Evolutionary conservation across 208 protist genomes (phyloP).

Genomic region (Crithidia mellificae): DNA sequence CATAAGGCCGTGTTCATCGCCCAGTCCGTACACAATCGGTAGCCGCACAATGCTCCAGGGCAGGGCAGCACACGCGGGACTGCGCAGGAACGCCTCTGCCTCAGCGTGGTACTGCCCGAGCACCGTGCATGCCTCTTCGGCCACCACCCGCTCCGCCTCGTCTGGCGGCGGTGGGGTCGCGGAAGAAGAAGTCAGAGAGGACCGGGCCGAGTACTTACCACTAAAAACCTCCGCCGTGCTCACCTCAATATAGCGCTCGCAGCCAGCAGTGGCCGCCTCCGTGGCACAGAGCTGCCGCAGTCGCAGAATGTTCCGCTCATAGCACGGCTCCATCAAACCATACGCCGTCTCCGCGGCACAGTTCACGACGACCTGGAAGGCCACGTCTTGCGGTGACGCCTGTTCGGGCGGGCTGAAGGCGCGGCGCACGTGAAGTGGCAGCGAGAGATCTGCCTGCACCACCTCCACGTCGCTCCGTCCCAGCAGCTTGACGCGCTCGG

Average conservation of each 20-base stretch:
- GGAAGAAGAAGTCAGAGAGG: background rate
- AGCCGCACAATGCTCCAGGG: constrained; percentile 85
- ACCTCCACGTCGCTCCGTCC: constrained; percentile 63
- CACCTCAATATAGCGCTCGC: constrained; percentile 86
- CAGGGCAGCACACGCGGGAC: constrained; percentile 38
- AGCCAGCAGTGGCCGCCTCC: constrained; percentile 38
- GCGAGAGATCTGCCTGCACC: constrained; percentile 64
- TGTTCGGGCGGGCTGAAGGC: constrained; percentile 42
- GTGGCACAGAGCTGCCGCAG: constrained; percentile 65
- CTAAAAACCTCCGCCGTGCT: constrained; percentile 92
- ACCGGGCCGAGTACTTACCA: constrained; percentile 25
- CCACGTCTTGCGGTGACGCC: background rate
- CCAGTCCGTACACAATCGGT: constrained; percentile 90
- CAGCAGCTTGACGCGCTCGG: constrained; percentile 48
- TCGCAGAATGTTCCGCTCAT: constrained; percentile 74
- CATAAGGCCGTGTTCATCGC: constrained; percentile 79
- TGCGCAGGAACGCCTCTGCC: constrained; percentile 66
- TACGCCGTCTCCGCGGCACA: constrained; percentile 89
- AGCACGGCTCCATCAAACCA: constrained; percentile 58
- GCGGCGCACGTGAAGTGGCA: constrained; percentile 47
- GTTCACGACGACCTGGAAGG: constrained; percentile 79
- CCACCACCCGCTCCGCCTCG: constrained; percentile 16
- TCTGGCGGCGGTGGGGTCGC: constrained; percentile 36
- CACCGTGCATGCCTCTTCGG: constrained; percentile 82
- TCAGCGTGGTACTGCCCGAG: constrained; percentile 75